Evolutionary conservation across 2,329 filamentous ascomycete genomes (phyloP), one percentile per base, ranked within the genome.

Genomic region (Botrytis hyacinthi): DNA sequence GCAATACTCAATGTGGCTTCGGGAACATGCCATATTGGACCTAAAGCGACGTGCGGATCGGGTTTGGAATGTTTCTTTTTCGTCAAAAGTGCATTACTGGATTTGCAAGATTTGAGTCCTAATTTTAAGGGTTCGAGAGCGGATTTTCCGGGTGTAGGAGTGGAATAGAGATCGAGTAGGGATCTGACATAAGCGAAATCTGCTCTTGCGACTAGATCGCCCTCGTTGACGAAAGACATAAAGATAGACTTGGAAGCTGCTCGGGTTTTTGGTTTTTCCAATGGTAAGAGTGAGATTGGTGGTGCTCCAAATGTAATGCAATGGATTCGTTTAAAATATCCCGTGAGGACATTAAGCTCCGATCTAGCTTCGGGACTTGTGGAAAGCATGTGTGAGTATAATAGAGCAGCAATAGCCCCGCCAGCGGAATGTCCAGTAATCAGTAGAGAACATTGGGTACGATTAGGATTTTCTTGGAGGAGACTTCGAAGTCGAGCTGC

Each of bases 391-490:
- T 97, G 94, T 51, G 88, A 87, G 82, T 94, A 97, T 0, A 97
- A 85, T 18, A 97, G 84, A 4, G 91, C 88, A 0, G 94, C 94
- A 1, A 97, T 90, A 0, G 94, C 94, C 4, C 94, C 94, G 26
- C 94, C 94, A 0, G 94, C 94, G 1, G 91, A 94, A 80, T 97
- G 94, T 0, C 94, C 94, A 0, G 94, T 97, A 74, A 97, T 92
- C 29, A 97, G 85, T 14, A 97, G 85, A 26, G 91, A 93, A 79
- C 90, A 92, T 3, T 85, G 84, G 9, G 88, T 86, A 18, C 92
- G 87, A 4, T 84, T 82, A 0, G 93, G 92, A 75, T 95, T 89
- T 76, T 96, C 92, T 76, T 91, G 85, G 0, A 97, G 85, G 0
- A 96, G 83, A 75, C 89, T 86, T 2, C 91, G 87, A 12, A 97